A percentile compares a stretch with the other conserved stretches of the same genome.
phyloP scores from a whole-genome alignment of 148 eudicot species.

The Simmondsia chinensis region DNA sequence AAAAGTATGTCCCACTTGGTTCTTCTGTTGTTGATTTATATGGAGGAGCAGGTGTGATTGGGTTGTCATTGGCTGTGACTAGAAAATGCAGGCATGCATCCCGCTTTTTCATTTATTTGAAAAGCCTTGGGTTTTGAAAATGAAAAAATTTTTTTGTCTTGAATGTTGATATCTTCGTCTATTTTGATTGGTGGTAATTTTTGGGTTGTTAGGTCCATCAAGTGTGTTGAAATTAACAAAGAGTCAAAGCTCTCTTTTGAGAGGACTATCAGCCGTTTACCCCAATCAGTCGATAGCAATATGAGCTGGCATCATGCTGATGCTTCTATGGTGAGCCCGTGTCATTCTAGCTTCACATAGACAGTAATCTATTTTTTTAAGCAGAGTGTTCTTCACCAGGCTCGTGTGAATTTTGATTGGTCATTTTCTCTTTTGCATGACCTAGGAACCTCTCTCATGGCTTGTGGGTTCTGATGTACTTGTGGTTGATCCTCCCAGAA shows the following conservation, averaged over 20 bases:
- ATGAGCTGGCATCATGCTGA: slow-evolving; percentile 97
- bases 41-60: slow-evolving; percentile 98
- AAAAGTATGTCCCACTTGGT: slow-evolving; percentile 76
- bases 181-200: slow-evolving; percentile 4
- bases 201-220: slow-evolving; percentile 50
- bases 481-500: slow-evolving; percentile 97
- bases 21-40: slow-evolving; percentile 88
- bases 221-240: slow-evolving; percentile 89
- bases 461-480: slow-evolving; percentile 84
- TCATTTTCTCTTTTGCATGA: slow-evolving; percentile 6
- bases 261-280: slow-evolving; percentile 75
- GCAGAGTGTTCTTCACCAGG: too few relatives aligned
- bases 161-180: not conserved
- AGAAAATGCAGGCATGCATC: slow-evolving; percentile 73
- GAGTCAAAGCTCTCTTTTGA: slow-evolving; percentile 86
- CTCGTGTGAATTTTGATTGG: slow-evolving; percentile 2
- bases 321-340: slow-evolving; percentile 51
- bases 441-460: slow-evolving; percentile 89
- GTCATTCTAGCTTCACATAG: too few relatives aligned
- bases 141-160: too few relatives aligned
- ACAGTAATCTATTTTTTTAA: too few relatives aligned
- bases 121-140: too few relatives aligned
- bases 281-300: slow-evolving; percentile 45
- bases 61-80: slow-evolving; percentile 78
- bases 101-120: not conserved